Percentiles rank a stretch among this genome's conserved stretches.
Conservation (phyloP, 139 green algal genomes). For the Chlorella sp. region DNA sequence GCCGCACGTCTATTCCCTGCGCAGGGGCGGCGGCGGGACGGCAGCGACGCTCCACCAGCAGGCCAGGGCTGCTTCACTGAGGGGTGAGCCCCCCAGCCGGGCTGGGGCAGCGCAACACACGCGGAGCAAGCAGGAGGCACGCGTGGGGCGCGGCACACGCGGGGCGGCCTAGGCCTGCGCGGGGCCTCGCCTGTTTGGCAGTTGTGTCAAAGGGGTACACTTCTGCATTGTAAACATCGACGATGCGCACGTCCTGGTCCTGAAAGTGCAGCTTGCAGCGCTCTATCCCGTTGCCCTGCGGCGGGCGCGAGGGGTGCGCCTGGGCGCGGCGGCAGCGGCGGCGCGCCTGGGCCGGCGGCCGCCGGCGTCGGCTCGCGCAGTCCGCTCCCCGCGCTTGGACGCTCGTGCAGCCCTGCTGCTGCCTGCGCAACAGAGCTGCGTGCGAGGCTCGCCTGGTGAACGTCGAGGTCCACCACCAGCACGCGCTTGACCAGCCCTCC, state of each 20-base stretch:
- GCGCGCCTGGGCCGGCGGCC: too few species aligned
- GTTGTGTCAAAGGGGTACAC: constrained; percentile 42
- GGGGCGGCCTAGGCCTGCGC: too few species aligned
- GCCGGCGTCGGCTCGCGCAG: too few species aligned
- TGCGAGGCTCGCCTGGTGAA: too few species aligned
- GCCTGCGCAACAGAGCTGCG: too few species aligned
- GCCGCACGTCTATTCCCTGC: constrained; percentile 45
- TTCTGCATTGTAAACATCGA: constrained; percentile 65
- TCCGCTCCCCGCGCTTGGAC: too few species aligned
- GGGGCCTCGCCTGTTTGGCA: constrained; percentile 15
- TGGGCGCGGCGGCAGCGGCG: neutral
- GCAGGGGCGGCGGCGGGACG: neutral
- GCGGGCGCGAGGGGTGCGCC: neutral
- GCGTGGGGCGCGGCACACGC: too few species aligned
- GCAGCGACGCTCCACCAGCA: neutral
- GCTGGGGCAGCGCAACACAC: neutral
- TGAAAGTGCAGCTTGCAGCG: constrained; percentile 66
- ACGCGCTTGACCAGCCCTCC: constrained; percentile 37
- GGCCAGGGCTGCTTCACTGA: too few species aligned
- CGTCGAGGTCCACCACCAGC: constrained; percentile 79
- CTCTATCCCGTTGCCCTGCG: constrained; percentile 60
- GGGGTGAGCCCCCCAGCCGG: too few species aligned
- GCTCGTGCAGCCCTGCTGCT: too few species aligned
- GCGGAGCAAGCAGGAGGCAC: neutral
- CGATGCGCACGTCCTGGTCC: constrained; percentile 57